These are phyloP conservation scores for Dryas octopetala DNA, from an alignment of 306 rosid genomes.

Conservation along the genomic window DNA sequence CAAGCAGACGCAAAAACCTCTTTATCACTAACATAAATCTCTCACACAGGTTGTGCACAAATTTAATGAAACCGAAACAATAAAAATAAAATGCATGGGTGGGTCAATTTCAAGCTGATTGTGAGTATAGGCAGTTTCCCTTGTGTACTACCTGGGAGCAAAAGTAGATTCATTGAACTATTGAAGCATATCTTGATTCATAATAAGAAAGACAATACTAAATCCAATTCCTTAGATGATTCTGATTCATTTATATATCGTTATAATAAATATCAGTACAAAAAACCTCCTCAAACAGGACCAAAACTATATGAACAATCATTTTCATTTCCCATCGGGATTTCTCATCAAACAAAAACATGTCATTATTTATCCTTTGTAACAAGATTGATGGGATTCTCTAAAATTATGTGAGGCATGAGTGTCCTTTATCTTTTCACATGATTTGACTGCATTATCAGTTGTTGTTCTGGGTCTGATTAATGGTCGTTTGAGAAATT, in stretches of 20 bases:
- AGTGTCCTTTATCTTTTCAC: constrained; percentile 48
- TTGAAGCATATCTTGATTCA: neutral
- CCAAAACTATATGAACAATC: neutral
- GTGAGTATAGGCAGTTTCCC: neutral
- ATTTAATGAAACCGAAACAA: constrained; percentile 2
- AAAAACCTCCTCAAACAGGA: constrained; percentile 13
- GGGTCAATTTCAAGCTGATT: neutral
- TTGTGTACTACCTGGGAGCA: neutral
- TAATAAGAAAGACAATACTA: neutral
- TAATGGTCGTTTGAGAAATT: constrained; percentile 46
- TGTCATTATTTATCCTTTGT: constrained; percentile 6
- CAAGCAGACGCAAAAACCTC: too few relatives aligned
- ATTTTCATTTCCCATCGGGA: constrained; percentile 3
- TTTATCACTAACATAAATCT: neutral
- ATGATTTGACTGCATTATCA: constrained; percentile 42
- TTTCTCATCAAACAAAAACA: constrained; percentile 4
- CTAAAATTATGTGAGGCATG: constrained; percentile 21
- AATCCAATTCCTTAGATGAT: neutral
- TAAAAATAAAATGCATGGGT: neutral
- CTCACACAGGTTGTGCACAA: neutral
- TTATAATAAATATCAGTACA: constrained; percentile 7
- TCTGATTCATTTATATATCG: neutral
- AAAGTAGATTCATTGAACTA: neutral
- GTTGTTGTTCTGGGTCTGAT: constrained; percentile 35
- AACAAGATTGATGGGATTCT: constrained; percentile 20